Evolutionary conservation across 441 rosid genomes (phyloP).

Genomic region (Iberis amara): DNA sequence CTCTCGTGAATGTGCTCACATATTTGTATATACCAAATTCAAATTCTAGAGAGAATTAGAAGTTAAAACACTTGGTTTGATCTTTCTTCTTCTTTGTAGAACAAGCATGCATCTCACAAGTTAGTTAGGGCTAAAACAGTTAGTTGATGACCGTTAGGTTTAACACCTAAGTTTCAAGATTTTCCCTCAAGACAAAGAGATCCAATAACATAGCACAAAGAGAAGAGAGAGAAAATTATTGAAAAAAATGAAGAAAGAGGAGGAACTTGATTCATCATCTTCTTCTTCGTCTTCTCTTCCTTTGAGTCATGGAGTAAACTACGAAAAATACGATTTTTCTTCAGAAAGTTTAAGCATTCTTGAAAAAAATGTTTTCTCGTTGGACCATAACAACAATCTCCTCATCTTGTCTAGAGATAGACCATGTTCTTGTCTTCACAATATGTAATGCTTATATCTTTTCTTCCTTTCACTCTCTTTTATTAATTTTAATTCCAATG

Average conservation of each 20-base stretch:
- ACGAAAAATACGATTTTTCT: slow-evolving; percentile 29
- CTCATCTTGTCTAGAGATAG: slow-evolving; percentile 16
- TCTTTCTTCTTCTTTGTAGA: slow-evolving; percentile 4
- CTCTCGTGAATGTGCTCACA: too few species aligned
- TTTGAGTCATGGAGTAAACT: slow-evolving; percentile 31
- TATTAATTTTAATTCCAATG: not conserved
- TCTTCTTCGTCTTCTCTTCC: slow-evolving; percentile 34
- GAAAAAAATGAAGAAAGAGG: slow-evolving; percentile 23
- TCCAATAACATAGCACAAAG: slow-evolving; percentile 1
- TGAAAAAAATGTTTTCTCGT: slow-evolving; percentile 21
- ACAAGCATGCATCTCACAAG: slow-evolving; percentile 9
- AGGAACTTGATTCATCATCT: slow-evolving; percentile 21
- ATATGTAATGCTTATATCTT: slow-evolving; percentile 2
- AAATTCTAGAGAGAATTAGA: too few species aligned
- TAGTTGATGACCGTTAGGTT: slow-evolving; percentile 33
- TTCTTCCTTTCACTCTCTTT: not conserved
- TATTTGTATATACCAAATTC: too few species aligned
- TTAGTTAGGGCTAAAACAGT: slow-evolving; percentile 8
- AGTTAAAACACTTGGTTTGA: too few species aligned
- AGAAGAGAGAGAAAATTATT: slow-evolving; percentile 9
- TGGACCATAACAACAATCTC: slow-evolving; percentile 15
- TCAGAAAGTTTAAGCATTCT: slow-evolving; percentile 25
- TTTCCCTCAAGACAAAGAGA: not conserved
- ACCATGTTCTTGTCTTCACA: slow-evolving; percentile 30
- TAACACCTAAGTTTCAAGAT: slow-evolving; percentile 21